Conservation (phyloP, 192 early-diverging fungal genomes). For the Thamnidium elegans region DNA sequence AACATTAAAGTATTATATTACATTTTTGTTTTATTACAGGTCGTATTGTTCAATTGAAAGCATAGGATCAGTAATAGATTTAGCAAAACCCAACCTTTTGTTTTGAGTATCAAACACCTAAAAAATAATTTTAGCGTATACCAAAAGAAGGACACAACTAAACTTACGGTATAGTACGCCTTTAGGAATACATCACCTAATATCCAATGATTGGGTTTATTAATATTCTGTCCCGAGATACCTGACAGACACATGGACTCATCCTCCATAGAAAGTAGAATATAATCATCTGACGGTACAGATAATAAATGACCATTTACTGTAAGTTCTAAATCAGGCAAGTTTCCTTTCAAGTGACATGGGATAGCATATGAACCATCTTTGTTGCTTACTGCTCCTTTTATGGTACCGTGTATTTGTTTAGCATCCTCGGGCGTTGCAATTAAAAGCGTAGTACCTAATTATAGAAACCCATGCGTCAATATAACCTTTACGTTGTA, state of each 20-base stretch:
- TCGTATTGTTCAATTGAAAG: not conserved
- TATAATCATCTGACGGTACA: slow-evolving; percentile 18
- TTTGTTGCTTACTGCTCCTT: slow-evolving; percentile 23
- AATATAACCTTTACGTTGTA: not conserved
- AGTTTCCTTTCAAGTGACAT: slow-evolving; percentile 8
- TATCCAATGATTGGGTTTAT: slow-evolving; percentile 21
- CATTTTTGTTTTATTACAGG: not conserved
- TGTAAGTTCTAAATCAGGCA: slow-evolving; percentile 1
- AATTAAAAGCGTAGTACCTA: slow-evolving; percentile 50
- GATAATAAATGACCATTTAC: slow-evolving; percentile 12
- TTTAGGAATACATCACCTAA: slow-evolving; percentile 30
- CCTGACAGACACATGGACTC: slow-evolving; percentile 32
- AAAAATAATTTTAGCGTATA: not conserved
- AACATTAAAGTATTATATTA: not conserved
- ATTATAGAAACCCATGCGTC: not conserved
- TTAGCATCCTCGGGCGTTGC: slow-evolving; percentile 38
- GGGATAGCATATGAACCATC: slow-evolving; percentile 27
- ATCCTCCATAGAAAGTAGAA: slow-evolving; percentile 12
- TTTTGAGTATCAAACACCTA: slow-evolving; percentile 30
- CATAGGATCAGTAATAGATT: not conserved
- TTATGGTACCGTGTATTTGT: slow-evolving; percentile 43
- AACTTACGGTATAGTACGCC: slow-evolving; percentile 32
- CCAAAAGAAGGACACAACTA: not conserved
- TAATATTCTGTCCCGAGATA: slow-evolving; percentile 25
- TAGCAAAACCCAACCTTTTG: slow-evolving; percentile 22